phyloP scores from a whole-genome alignment of 352 stramenopile genomes.

The Phytophthora constricta region DNA sequence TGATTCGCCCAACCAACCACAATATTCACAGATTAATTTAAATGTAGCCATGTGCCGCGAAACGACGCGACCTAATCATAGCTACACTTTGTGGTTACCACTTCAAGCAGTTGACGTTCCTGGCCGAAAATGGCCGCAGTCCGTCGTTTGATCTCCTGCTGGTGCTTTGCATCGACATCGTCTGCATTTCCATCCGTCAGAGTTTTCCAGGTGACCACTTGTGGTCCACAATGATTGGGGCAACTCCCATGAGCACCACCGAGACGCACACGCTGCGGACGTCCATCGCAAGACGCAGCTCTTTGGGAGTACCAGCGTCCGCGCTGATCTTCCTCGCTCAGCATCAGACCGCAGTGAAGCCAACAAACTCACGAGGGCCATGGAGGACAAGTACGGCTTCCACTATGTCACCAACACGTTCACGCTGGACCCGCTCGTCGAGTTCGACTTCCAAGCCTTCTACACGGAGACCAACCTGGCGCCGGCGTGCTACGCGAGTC shows the following conservation, averaged over 20 bases:
- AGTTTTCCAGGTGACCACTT: too few species aligned
- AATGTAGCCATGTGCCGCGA: neutral
- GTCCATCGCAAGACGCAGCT: conserved; percentile 54
- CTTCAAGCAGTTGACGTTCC: too few species aligned
- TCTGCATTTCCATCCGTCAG: neutral
- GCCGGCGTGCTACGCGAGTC: conserved; percentile 66
- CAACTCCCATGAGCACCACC: conserved; percentile 19
- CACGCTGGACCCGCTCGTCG: conserved; percentile 56
- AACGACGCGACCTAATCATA: conserved; percentile 7
- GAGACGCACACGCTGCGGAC: conserved; percentile 18
- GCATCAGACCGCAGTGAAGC: conserved; percentile 71
- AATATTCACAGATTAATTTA: neutral
- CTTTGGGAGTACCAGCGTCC: conserved; percentile 66
- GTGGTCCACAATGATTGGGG: conserved; percentile 32
- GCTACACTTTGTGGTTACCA: neutral
- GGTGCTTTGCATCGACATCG: neutral
- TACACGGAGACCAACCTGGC: conserved; percentile 75
- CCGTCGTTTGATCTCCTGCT: too few species aligned
- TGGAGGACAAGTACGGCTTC: conserved; percentile 87
- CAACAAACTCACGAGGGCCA: conserved; percentile 60
- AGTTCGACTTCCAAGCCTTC: conserved; percentile 84
- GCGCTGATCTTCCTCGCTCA: conserved; percentile 77
- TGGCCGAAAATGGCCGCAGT: too few species aligned
- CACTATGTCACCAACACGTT: conserved; percentile 85
- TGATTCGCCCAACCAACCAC: neutral